Evolutionary conservation across 1,139 yeast species (phyloP), one percentile per base, ranked within the genome.

Genomic region (Schizosaccharomyces versatilis): DNA sequence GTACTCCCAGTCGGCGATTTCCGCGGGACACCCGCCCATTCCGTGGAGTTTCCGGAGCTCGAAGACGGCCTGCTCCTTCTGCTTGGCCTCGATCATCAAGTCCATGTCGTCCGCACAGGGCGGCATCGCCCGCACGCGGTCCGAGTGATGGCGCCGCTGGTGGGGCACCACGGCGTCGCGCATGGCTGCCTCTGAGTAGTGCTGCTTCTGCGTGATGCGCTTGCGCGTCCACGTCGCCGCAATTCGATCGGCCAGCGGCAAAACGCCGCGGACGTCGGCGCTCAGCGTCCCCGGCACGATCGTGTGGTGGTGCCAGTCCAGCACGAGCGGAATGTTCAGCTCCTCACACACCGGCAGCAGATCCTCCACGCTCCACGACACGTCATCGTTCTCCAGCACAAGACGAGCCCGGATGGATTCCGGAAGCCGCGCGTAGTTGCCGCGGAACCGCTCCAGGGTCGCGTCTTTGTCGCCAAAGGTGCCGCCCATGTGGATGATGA

Each of bases 191-290:
- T 56, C 58, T 69, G 73, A 66, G 69, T 73, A 64, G 67, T 71
- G 59, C 57, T 62, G 62, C 44, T 61, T 59, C 60, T 65, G 47
- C 59, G 60, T 53, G 74, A 69, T 59, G 70, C 71, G 62, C 72
- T 77, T 66, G 71, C 74, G 41, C 95, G 95, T 67, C 76, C 84
- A n/a, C 90, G 56, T 54, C 51, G 44, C 58, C 1, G 53, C 47
- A 12, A 56, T 56, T 14, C 51, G 53, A 5, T 54, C 54, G 17
- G 54, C 19, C 12, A 56, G 41, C 2, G 55, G 56, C 54, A 54
- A 17, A 8, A 54, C 32, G 24, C 54, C 58, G 10, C 54, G 47
- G 17, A 53, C 19, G 3, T 56, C 58, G 17, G 54, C 58, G n/a
- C 58, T 54, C 14, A 56, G 48, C 32, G 54, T 56, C 17, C 53